Percentiles rank a stretch among this genome's conserved stretches.
phyloP scores from a whole-genome alignment of 805 yeast species.

The Candida tibetensis region DNA sequence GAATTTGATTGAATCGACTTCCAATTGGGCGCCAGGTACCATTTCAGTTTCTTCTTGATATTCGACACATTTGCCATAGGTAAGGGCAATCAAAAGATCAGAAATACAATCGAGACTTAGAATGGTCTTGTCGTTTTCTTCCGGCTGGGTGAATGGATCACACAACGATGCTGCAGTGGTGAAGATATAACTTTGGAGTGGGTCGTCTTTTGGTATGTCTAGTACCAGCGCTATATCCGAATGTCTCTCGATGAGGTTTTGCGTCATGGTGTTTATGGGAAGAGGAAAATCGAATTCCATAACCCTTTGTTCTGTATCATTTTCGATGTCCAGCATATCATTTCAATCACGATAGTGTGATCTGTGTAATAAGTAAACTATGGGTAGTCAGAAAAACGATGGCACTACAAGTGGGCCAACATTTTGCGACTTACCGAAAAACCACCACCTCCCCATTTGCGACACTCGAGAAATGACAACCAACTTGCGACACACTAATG shows the following conservation, averaged over 20 bases:
- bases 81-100: conserved; percentile 47
- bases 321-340: conserved; percentile 4
- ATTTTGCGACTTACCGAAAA: too few relatives aligned
- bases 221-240: conserved; percentile 1
- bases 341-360: conserved; percentile 1
- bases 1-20: conserved; percentile 31
- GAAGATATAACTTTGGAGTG: conserved; percentile 7
- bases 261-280: conserved; percentile 2
- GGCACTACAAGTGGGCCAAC: conserved; percentile 1
- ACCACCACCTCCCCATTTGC: too few relatives aligned
- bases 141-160: conserved; percentile 72
- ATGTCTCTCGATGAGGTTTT: conserved; percentile 6
- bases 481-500: too few relatives aligned
- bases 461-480: too few relatives aligned
- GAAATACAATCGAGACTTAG: conserved; percentile 57
- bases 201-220: conserved; percentile 3
- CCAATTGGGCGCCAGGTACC: conserved; percentile 9
- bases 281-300: conserved; percentile 7
- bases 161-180: conserved; percentile 21
- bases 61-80: conserved; percentile 6
- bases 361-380: neutral
- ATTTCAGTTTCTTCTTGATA: neutral
- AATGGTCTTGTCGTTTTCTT: conserved; percentile 50
- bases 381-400: neutral
- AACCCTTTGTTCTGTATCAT: conserved; percentile 2